Percentiles rank a stretch among this genome's conserved stretches.
Evolutionary conservation across 768 basidiomycete species (phyloP).

Genomic region (Lactifluus pinguis): DNA sequence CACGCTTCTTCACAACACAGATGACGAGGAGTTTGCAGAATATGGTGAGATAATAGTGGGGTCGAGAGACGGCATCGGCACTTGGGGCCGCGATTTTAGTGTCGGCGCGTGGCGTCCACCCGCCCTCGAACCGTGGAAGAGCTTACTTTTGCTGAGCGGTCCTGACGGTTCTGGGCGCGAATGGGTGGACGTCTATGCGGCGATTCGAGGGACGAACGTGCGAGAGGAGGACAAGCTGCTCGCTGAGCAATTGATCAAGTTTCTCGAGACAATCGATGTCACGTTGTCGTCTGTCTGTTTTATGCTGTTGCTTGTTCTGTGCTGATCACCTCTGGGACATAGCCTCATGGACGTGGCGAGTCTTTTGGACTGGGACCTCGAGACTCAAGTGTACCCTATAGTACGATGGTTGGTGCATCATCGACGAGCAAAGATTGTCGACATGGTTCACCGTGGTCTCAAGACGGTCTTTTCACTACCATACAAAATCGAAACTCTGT

Average conservation of each 20-base stretch:
- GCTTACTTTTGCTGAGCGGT: conserved; percentile 66
- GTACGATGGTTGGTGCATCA: conserved; percentile 90
- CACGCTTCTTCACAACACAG: conserved; percentile 55
- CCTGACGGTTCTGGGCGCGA: conserved; percentile 35
- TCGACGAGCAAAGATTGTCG: conserved; percentile 81
- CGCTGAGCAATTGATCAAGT: conserved; percentile 64
- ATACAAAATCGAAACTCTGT: conserved; percentile 52
- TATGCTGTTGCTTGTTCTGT: not conserved
- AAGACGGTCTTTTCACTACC: conserved; percentile 78
- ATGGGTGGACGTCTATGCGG: conserved; percentile 45
- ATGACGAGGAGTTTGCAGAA: conserved; percentile 43
- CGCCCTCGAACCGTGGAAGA: conserved; percentile 84
- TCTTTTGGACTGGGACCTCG: conserved; percentile 74
- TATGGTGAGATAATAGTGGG: conserved; percentile 36
- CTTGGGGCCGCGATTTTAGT: conserved; percentile 65
- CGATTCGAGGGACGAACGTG: conserved; percentile 49
- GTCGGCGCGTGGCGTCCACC: conserved; percentile 76
- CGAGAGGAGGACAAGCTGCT: conserved; percentile 56
- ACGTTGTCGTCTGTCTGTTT: conserved; percentile 57
- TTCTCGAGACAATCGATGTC: conserved; percentile 64
- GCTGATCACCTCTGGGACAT: not conserved
- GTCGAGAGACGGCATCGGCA: conserved; percentile 37
- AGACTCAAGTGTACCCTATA: conserved; percentile 78
- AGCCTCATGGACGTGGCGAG: conserved; percentile 71
- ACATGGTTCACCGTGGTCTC: conserved; percentile 68